Conservation (phyloP, 78 protist species). For the Chrysochromulina parva region DNA sequence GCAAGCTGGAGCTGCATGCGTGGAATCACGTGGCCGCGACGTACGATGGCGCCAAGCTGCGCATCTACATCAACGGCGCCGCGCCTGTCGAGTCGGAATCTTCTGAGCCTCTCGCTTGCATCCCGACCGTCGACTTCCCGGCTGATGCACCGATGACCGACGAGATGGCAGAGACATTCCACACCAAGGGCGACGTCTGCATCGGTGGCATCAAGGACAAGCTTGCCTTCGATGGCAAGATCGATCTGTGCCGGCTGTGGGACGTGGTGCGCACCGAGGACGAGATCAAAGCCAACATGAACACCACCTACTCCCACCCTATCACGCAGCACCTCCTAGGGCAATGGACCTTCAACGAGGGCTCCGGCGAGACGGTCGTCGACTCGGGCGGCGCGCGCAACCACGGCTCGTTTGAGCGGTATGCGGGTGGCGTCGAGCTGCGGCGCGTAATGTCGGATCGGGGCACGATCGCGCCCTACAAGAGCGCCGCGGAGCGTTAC, state of each 20-base stretch:
- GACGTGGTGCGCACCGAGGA: not conserved
- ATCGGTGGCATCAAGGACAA: not conserved
- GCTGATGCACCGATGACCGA: not conserved
- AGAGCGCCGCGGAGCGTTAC: not conserved
- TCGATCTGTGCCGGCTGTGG: not conserved
- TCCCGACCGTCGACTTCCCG: no score
- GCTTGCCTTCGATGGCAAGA: not conserved
- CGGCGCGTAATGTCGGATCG: not conserved
- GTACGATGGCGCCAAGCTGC: not conserved
- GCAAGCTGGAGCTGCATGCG: not conserved
- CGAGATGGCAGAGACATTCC: not conserved
- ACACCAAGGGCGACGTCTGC: not conserved
- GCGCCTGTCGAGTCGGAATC: no score
- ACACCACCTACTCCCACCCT: not conserved
- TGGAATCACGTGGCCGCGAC: not conserved
- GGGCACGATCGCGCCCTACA: not conserved
- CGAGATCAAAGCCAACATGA: not conserved
- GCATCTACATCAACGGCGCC: not conserved
- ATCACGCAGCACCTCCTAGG: not conserved
- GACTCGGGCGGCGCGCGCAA: not conserved
- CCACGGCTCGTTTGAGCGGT: not conserved
- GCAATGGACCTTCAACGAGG: slow-evolving; percentile 33
- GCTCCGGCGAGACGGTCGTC: not conserved
- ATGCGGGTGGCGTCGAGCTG: not conserved
- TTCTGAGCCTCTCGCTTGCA: no score